These are phyloP conservation scores for Pseudohalonectria lignicola DNA, from an alignment of 2,329 filamentous ascomycete genomes.

Conservation along the genomic window DNA sequence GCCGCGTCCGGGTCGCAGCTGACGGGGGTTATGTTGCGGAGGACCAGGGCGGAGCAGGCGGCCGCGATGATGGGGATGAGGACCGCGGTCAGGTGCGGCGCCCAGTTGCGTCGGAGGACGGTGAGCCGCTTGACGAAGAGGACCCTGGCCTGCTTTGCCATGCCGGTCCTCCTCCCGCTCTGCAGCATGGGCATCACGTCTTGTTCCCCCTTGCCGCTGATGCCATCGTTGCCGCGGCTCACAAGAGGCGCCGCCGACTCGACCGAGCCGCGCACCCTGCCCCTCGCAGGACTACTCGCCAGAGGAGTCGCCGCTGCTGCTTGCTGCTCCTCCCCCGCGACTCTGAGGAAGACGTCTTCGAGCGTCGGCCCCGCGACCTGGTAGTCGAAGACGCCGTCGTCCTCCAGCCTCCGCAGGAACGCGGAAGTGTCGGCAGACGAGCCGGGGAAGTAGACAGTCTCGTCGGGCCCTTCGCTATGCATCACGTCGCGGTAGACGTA, in stretches of 20 bases:
- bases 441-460: constrained; percentile 60
- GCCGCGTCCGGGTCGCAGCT: no score
- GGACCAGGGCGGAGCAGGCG: constrained; percentile 29
- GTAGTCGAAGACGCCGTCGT: constrained; percentile 61
- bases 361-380: constrained; percentile 82
- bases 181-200: no score
- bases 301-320: no score
- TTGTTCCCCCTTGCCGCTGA: background rate
- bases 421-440: constrained; percentile 59
- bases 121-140: constrained; percentile 69
- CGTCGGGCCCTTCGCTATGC: constrained; percentile 54
- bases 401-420: constrained; percentile 61
- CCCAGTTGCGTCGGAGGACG: constrained; percentile 66
- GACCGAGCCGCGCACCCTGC: constrained; percentile 6
- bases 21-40: no score
- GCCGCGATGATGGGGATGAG: constrained; percentile 63
- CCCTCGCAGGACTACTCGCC: no score
- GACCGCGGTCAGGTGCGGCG: constrained; percentile 68
- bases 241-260: background rate
- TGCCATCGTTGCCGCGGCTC: background rate
- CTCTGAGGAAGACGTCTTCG: constrained; percentile 81
- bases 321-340: constrained; percentile 71
- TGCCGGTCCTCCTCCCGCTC: no score
- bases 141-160: constrained; percentile 61
- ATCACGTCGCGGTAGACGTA: constrained; percentile 42